These are phyloP conservation scores for Ascochyta clinopodiicola DNA, from an alignment of 2,329 filamentous ascomycete species.

Conservation along the genomic window DNA sequence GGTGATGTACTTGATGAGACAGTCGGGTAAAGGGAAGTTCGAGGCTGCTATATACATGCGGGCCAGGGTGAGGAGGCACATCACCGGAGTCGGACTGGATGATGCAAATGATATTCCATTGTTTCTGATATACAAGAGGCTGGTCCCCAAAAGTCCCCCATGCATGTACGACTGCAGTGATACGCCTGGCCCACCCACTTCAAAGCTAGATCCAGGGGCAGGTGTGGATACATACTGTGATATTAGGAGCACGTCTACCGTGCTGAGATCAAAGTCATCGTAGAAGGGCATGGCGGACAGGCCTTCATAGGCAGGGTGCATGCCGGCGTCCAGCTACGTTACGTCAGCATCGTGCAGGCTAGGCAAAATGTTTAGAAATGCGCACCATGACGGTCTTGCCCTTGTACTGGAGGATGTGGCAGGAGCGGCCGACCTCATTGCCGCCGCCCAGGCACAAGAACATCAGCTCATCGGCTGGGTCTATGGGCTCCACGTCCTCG, in stretches of 20 bases:
- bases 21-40: neutral
- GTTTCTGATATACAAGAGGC: slow-evolving; percentile 49
- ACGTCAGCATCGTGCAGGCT: slow-evolving; percentile 27
- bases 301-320: slow-evolving; percentile 95
- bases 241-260: slow-evolving; percentile 94
- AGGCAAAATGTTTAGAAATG: slow-evolving; percentile 8
- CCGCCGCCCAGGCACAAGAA: slow-evolving; percentile 94
- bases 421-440: slow-evolving; percentile 96
- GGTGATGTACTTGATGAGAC: neutral
- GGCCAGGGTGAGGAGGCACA: slow-evolving; percentile 35
- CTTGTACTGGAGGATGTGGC: slow-evolving; percentile 98
- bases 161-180: slow-evolving; percentile 42
- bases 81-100: slow-evolving; percentile 45
- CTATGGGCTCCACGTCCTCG: slow-evolving; percentile 80
- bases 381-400: slow-evolving; percentile 98
- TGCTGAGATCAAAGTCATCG: slow-evolving; percentile 97
- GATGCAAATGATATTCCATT: slow-evolving; percentile 51
- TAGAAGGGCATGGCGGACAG: slow-evolving; percentile 94
- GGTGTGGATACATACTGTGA: slow-evolving; percentile 83
- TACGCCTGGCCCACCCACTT: slow-evolving; percentile 32
- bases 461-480: slow-evolving; percentile 91
- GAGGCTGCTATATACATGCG: slow-evolving; percentile 30
- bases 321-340: slow-evolving; percentile 86
- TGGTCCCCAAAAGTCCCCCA: slow-evolving; percentile 24
- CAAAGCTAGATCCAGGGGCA: slow-evolving; percentile 9